These are phyloP conservation scores for Scheffersomyces stipitis DNA, from an alignment of 805 yeast genomes.

Conservation along the genomic window DNA sequence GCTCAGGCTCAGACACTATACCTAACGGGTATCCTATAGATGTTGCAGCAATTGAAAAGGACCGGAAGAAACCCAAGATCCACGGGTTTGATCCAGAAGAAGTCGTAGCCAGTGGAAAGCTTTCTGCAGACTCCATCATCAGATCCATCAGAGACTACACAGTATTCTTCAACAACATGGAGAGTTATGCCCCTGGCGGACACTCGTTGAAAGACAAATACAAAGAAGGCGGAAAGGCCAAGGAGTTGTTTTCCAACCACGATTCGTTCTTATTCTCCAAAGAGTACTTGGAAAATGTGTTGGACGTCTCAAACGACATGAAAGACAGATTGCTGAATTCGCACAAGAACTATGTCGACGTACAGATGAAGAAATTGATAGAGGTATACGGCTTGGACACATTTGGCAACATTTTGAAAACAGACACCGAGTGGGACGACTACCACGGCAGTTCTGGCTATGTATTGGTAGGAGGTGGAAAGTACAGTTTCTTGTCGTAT, in stretches of 20 bases:
- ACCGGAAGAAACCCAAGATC: not conserved
- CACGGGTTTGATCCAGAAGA: not conserved
- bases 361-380: conserved; percentile 27
- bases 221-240: conserved; percentile 43
- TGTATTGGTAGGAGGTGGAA: conserved; percentile 55
- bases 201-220: conserved; percentile 45
- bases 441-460: conserved; percentile 36
- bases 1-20: not conserved
- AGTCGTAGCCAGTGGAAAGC: not conserved
- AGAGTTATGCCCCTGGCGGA: conserved; percentile 33
- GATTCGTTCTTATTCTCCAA: conserved; percentile 44
- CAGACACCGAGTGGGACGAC: conserved; percentile 40
- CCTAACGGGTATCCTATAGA: not conserved
- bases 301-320: conserved; percentile 39
- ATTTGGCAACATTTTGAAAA: conserved; percentile 29
- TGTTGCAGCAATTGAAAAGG: not conserved
- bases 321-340: conserved; percentile 33
- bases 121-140: not conserved
- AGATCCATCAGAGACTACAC: conserved; percentile 20
- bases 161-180: conserved; percentile 33
- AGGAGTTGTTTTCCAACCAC: conserved; percentile 42
- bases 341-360: conserved; percentile 35
- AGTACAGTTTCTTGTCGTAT: conserved; percentile 50
- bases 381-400: conserved; percentile 29
- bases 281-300: conserved; percentile 43